Evolutionary conservation across 441 rosid genomes (phyloP).

Genomic region (Erodium moschatum): DNA sequence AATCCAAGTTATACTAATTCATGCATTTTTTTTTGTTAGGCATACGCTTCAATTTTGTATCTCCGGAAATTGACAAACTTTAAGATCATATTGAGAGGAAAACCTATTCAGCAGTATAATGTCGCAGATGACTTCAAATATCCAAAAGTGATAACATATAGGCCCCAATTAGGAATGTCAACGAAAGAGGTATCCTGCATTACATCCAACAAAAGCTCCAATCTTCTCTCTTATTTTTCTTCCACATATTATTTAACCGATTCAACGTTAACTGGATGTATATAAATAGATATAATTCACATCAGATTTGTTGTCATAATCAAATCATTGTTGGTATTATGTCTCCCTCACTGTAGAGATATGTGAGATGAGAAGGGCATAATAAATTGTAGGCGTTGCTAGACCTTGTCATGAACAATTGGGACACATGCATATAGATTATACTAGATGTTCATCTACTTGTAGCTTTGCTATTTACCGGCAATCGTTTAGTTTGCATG

Average conservation of each 20-base stretch:
- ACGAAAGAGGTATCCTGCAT: conserved; percentile 44
- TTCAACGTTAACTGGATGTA: background rate
- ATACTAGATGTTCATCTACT: background rate
- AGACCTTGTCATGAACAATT: background rate
- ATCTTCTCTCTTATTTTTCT: background rate
- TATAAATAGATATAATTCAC: background rate
- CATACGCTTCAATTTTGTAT: conserved; percentile 79
- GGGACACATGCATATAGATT: background rate
- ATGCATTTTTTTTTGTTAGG: conserved; percentile 37
- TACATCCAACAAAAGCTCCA: conserved; percentile 11
- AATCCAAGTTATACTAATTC: conserved; percentile 5
- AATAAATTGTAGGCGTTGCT: conserved; percentile 1
- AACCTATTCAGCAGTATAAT: conserved; percentile 57
- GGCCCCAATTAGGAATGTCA: conserved; percentile 46
- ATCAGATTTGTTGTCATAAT: background rate
- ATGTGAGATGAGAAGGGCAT: background rate
- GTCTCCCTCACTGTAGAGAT: background rate
- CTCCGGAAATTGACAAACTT: conserved; percentile 69
- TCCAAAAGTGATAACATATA: conserved; percentile 45
- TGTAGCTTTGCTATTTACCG: background rate
- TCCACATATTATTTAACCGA: background rate
- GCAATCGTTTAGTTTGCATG: background rate
- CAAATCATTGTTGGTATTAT: background rate
- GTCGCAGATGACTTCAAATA: conserved; percentile 55
- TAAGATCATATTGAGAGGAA: conserved; percentile 73